A percentile compares a stretch with the other conserved stretches of the same genome.
Conservation (phyloP, 495 filamentous ascomycete genomes). For the Acidomyces sp. region DNA sequence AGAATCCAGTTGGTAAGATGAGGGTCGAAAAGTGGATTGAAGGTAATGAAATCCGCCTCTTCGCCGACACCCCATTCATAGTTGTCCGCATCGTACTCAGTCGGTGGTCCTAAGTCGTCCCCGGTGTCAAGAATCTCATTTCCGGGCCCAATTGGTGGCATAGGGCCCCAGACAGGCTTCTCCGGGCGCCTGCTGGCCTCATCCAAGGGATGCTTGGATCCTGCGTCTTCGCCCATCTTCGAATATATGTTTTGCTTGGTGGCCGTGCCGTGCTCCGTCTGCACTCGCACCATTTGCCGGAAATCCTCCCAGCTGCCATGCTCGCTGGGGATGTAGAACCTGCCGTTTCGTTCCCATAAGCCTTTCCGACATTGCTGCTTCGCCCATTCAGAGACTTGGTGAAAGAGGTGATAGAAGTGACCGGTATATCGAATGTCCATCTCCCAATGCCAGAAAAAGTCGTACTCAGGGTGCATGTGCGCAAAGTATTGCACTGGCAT, state of each 20-base stretch:
- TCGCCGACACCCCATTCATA: constrained; percentile 84
- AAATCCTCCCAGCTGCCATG: constrained; percentile 92
- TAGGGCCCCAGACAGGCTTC: constrained; percentile 74
- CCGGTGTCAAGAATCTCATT: constrained; percentile 57
- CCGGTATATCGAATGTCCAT: constrained; percentile 94
- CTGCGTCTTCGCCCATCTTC: constrained; percentile 26
- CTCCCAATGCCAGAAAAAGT: constrained; percentile 97
- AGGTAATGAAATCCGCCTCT: constrained; percentile 83
- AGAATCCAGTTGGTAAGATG: constrained; percentile 80
- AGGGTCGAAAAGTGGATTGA: constrained; percentile 90
- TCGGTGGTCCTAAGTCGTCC: constrained; percentile 56
- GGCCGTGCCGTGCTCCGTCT: constrained; percentile 69
- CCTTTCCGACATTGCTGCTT: constrained; percentile 75
- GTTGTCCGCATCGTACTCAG: constrained; percentile 59
- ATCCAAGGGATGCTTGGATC: constrained; percentile 24
- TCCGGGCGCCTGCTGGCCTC: constrained; percentile 44
- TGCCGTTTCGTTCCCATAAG: constrained; percentile 82
- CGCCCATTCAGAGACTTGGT: constrained; percentile 60
- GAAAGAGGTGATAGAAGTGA: constrained; percentile 87
- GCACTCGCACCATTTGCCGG: constrained; percentile 78
- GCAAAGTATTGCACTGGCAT: constrained; percentile 94
- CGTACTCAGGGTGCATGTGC: constrained; percentile 80
- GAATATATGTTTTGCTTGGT: constrained; percentile 54
- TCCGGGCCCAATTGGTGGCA: constrained; percentile 43
- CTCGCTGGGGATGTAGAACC: constrained; percentile 80